phyloP scores from a whole-genome alignment of 2,329 filamentous ascomycete species.

The Mollisia scopiformis region DNA sequence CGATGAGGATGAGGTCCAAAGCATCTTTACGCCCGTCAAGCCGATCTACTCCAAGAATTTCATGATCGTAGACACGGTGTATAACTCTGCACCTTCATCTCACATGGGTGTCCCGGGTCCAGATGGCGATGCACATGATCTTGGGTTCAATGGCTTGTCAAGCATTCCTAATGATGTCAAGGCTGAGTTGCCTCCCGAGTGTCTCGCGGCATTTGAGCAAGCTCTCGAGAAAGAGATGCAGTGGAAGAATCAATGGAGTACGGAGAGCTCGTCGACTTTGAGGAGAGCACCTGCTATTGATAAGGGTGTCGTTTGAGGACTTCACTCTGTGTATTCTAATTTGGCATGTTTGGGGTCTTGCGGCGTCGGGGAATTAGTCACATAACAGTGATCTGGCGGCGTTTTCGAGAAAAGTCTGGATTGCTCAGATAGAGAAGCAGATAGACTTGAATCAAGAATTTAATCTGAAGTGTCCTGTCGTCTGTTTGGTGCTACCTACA shows the following conservation, averaged over 20 bases:
- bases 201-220: constrained; percentile 71
- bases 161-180: constrained; percentile 67
- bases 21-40: constrained; percentile 57
- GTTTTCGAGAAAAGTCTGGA: constrained; percentile 1
- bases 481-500: too few species aligned
- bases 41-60: constrained; percentile 62
- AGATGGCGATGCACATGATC: constrained; percentile 51
- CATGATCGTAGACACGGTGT: constrained; percentile 63
- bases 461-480: background rate
- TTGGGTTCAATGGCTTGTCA: constrained; percentile 59
- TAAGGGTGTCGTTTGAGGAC: constrained; percentile 47
- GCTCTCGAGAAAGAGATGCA: constrained; percentile 65
- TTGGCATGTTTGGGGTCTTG: background rate
- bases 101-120: constrained; percentile 61
- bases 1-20: constrained; percentile 29
- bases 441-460: background rate
- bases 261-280: constrained; percentile 62
- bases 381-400: background rate
- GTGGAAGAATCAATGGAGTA: constrained; percentile 78
- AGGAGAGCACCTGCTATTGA: constrained; percentile 60
- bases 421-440: background rate
- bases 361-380: background rate
- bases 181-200: constrained; percentile 69
- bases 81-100: constrained; percentile 57
- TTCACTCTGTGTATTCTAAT: background rate